Base-by-base conservation (phyloP, 2,329 filamentous ascomycete species). In the Diplodia mutila region DNA sequence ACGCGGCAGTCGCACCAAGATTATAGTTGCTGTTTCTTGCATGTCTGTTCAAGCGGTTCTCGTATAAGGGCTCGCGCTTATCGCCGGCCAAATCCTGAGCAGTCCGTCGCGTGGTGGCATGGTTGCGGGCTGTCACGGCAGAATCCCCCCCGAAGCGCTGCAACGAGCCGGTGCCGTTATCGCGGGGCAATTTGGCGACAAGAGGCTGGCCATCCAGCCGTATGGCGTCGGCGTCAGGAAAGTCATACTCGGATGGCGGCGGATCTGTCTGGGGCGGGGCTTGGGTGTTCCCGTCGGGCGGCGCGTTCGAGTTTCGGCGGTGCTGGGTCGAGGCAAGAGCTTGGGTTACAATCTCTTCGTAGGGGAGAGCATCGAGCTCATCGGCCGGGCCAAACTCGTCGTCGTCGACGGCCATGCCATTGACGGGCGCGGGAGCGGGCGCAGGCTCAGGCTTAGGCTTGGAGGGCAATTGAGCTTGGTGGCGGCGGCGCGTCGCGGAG, bases 331-430 rank as follows among this genome's bases (percentile, higher is more conserved):
- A 80, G 14, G 74, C 76, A 23, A 80, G 69, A 65, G 83, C 83
- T 54, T 75, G 77, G 51, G 77, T 75, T 72, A 85, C 83, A 27
- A 85, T 78, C 67, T 82, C 76, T 70, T 81, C 80, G 63, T 77
- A 76, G 39, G 82, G 80, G 54, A 85, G 75, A 69, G 77, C 76
- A 71, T 82, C 80, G 65, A 84, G 74, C 72, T 79, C 81, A 71
- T 80, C 76, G 75, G 82, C 81, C 70, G 74, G 73, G 64, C 78
- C 80, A 73, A 79, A 80, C 68, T 81, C 82, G 68, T 84, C 81
- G 70, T 82, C 80, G 68, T 80, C 78, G 72, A 76, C 70, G 66
- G 75, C 71, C 72, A 75, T 75, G 70, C 70, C 72, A 72, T 69
- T 70, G 66, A 66, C 21, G 53, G 48, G 48, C 18, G 25, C 54